Percentiles rank a stretch among this genome's conserved stretches.
Evolutionary conservation across 768 basidiomycete genomes (phyloP).

Genomic region (Boletus vermiculosoides): DNA sequence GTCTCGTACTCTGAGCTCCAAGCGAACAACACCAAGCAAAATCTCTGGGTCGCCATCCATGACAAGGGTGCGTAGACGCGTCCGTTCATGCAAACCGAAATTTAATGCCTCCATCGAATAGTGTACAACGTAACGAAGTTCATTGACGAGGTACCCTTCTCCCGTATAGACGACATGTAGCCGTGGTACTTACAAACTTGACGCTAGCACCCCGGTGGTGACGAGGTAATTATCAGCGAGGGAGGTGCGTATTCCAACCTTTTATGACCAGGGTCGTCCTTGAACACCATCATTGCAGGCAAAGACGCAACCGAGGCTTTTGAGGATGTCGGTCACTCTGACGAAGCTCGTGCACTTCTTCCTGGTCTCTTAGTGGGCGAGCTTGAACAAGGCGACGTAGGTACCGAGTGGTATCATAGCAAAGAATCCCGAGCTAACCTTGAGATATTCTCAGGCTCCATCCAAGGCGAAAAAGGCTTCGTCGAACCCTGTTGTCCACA

Average conservation of each 20-base stretch:
- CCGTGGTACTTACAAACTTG: slow-evolving; percentile 5
- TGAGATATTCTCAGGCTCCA: slow-evolving; percentile 38
- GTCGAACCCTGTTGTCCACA: slow-evolving; percentile 39
- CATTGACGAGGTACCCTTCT: slow-evolving; percentile 77
- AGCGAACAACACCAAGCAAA: slow-evolving; percentile 69
- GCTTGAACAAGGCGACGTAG: slow-evolving; percentile 69
- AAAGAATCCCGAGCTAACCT: slow-evolving; percentile 1
- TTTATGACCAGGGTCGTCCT: not conserved
- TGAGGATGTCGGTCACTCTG: slow-evolving; percentile 98
- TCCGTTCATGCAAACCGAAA: not conserved
- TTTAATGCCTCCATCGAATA: slow-evolving; percentile 30
- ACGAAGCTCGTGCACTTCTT: slow-evolving; percentile 89
- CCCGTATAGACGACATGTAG: not conserved
- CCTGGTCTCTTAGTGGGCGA: slow-evolving; percentile 78
- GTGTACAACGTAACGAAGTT: slow-evolving; percentile 95
- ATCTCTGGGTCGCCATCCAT: slow-evolving; percentile 78
- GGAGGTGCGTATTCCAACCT: slow-evolving; percentile 58
- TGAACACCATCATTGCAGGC: slow-evolving; percentile 46
- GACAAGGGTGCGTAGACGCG: slow-evolving; percentile 62
- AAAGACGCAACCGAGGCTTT: slow-evolving; percentile 98
- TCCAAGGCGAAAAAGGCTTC: slow-evolving; percentile 51
- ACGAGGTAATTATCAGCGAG: slow-evolving; percentile 95
- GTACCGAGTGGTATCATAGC: slow-evolving; percentile 23
- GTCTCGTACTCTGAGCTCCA: slow-evolving; percentile 77
- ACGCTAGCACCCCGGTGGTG: slow-evolving; percentile 89